Evolutionary conservation across 345 rosid genomes (phyloP).

Genomic region (Lepidium aucheri): DNA sequence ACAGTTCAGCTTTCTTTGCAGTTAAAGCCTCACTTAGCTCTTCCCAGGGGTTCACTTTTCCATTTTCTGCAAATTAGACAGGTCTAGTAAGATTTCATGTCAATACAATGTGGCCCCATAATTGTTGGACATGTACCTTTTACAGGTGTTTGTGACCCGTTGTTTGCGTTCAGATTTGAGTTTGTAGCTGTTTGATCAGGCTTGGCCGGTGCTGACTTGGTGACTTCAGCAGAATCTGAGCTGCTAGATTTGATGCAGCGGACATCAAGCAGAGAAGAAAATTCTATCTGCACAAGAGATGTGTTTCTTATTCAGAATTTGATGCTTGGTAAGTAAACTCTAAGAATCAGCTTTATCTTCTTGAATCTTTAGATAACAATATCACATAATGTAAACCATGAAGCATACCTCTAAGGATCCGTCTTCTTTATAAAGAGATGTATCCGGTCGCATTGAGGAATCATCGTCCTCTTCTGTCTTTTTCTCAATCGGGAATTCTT

Average conservation of each 20-base stretch:
- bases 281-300: conserved; percentile 53
- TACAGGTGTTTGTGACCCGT: conserved; percentile 22
- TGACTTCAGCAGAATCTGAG: conserved; percentile 16
- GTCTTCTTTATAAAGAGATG: conserved; percentile 57
- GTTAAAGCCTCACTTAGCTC: conserved; percentile 52
- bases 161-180: conserved; percentile 20
- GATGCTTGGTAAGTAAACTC: not conserved
- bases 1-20: conserved; percentile 60
- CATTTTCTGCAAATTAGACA: conserved; percentile 42
- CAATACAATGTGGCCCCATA: not conserved
- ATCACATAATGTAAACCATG: not conserved
- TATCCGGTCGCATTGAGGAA: conserved; percentile 29
- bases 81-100: not conserved
- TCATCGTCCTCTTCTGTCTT: conserved; percentile 37
- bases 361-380: not conserved
- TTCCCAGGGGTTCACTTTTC: conserved; percentile 51
- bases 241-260: conserved; percentile 40
- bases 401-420: conserved; percentile 62
- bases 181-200: conserved; percentile 20
- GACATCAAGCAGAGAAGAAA: conserved; percentile 62
- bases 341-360: conserved; percentile 4
- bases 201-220: not conserved
- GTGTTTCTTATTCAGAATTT: not conserved
- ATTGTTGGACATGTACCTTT: conserved; percentile 36
- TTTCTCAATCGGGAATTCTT: conserved; percentile 53